phyloP scores from a whole-genome alignment of 805 yeast species.

The Sugiyamaella mastotermitis region DNA sequence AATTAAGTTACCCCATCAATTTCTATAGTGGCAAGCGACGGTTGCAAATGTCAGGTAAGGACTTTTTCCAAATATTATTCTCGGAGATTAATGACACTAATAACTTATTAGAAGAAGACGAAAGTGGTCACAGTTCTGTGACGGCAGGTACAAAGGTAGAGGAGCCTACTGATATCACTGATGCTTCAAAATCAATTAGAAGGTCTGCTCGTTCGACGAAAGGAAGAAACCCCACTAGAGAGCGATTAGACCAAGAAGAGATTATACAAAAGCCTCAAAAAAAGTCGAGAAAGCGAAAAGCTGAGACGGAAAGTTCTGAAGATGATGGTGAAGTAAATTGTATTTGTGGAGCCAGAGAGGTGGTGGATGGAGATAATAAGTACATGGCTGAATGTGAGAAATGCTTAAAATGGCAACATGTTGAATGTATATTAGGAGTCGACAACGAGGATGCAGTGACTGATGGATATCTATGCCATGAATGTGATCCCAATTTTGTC shows the following conservation, averaged over 20 bases:
- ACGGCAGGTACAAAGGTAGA: no score
- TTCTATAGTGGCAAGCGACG: no score
- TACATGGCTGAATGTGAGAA: constrained; percentile 59
- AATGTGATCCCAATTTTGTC: constrained; percentile 47
- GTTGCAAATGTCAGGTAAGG: no score
- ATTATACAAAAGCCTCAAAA: constrained; percentile 3
- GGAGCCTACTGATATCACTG: no score
- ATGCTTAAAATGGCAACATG: constrained; percentile 68
- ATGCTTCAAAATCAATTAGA: no score
- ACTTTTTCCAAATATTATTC: no score
- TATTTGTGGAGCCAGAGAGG: constrained; percentile 26
- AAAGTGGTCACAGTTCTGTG: no score
- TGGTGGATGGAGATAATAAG: constrained; percentile 35
- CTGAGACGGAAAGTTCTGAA: constrained; percentile 12
- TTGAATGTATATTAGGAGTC: constrained; percentile 50
- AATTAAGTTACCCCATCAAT: no score
- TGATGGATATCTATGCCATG: constrained; percentile 46
- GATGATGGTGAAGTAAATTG: constrained; percentile 24
- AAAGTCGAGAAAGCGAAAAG: neutral
- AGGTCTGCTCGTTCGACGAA: constrained; percentile 36
- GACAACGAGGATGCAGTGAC: constrained; percentile 41
- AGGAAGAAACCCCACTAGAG: constrained; percentile 29
- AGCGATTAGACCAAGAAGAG: constrained; percentile 12
- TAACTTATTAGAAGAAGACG: no score
- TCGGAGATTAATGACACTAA: no score